Evolutionary conservation across 805 yeast genomes (phyloP).

Genomic region (Metschnikowia koreensis): DNA sequence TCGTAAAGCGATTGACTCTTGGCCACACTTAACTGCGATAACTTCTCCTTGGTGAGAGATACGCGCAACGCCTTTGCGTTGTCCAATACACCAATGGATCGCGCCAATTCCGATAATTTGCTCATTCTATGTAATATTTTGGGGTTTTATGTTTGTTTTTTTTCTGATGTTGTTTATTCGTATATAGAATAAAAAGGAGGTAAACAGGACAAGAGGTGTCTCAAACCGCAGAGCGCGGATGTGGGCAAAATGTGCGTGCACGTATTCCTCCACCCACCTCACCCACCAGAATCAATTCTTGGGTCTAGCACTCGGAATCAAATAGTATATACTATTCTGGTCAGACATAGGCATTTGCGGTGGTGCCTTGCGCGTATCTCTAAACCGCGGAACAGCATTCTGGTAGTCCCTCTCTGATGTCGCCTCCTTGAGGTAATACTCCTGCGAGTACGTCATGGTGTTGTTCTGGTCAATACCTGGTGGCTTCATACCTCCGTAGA

Average conservation of each 20-base stretch:
- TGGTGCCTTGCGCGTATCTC: constrained; percentile 8
- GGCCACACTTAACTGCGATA: constrained; percentile 5
- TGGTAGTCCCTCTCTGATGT: constrained; percentile 8
- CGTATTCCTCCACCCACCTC: neutral
- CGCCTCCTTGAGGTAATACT: constrained; percentile 12
- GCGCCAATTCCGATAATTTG: constrained; percentile 2
- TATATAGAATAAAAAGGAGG: neutral
- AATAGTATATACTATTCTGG: constrained; percentile 13
- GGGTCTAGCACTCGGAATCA: constrained; percentile 14
- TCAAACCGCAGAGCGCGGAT: neutral
- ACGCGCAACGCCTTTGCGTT: constrained; percentile 2
- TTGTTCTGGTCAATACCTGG: constrained; percentile 10
- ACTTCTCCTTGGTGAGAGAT: constrained; percentile 6
- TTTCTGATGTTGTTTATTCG: neutral
- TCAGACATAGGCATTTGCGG: constrained; percentile 9
- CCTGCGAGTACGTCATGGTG: constrained; percentile 10
- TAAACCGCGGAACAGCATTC: constrained; percentile 5
- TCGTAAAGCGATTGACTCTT: constrained; percentile 14
- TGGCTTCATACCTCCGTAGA: constrained; percentile 24
- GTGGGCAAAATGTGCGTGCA: constrained; percentile 4
- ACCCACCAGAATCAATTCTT: constrained; percentile 3
- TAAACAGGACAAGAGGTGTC: neutral
- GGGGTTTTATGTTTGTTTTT: neutral
- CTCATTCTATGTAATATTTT: neutral
- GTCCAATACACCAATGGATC: neutral